Evolutionary conservation across 257 asterid genomes (phyloP).

Genomic region (Eucommia ulmoides): DNA sequence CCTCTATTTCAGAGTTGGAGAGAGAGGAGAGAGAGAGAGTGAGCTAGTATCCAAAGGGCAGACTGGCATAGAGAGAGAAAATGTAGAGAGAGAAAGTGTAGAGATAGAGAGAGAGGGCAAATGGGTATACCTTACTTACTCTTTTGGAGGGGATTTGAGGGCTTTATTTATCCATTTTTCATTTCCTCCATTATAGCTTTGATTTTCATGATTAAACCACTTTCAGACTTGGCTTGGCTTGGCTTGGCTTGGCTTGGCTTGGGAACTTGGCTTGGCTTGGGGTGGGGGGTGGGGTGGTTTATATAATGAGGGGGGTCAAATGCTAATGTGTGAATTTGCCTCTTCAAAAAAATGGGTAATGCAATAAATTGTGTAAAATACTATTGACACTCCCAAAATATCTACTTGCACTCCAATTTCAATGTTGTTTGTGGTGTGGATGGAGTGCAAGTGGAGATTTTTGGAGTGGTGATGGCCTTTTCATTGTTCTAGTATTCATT

Average conservation of each 20-base stretch:
- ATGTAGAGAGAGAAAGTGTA: constrained; percentile 14
- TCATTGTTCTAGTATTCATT: no score
- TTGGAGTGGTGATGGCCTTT: no score
- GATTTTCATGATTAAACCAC: not conserved
- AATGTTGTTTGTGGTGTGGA: no score
- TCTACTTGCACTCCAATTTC: no score
- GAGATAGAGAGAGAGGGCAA: constrained; percentile 34
- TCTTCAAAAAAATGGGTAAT: no score
- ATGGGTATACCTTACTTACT: no score
- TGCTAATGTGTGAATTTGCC: no score
- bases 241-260: constrained; percentile 1
- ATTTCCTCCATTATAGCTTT: not conserved
- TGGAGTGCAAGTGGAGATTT: no score
- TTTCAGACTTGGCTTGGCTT: not conserved
- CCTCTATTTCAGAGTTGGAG: constrained; percentile 57
- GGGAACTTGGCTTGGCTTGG: not conserved
- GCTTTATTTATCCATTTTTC: not conserved
- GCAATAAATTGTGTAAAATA: no score
- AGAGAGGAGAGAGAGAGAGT: constrained; percentile 17
- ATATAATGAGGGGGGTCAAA: no score
- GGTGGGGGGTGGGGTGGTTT: not conserved
- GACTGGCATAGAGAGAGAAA: constrained; percentile 50
- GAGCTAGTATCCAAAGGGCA: no score
- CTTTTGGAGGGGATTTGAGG: constrained; percentile 6
- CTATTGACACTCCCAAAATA: no score